These are phyloP conservation scores for Suillus fuscotomentosus DNA, from an alignment of 768 basidiomycete genomes.

Conservation along the genomic window DNA sequence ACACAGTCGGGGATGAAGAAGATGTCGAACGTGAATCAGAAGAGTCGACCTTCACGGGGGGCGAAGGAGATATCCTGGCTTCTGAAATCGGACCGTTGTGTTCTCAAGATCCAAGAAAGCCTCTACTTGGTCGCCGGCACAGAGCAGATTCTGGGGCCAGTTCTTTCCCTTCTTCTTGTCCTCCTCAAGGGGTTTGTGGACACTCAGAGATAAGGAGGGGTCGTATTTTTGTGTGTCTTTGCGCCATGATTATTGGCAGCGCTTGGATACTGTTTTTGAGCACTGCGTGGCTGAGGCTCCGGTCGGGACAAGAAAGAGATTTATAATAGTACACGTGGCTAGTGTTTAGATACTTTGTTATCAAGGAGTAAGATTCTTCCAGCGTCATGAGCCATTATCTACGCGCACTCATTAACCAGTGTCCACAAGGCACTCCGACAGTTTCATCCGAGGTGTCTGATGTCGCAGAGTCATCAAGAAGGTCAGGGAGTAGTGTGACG, in stretches of 20 bases:
- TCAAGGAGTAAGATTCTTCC: neutral
- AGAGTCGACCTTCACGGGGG: neutral
- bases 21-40: neutral
- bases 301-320: conserved; percentile 38
- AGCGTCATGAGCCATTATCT: neutral
- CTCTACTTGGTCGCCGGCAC: conserved; percentile 7
- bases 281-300: conserved; percentile 58
- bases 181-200: conserved; percentile 17
- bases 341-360: conserved; percentile 1
- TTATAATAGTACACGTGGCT: neutral
- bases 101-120: conserved; percentile 12
- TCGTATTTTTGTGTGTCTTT: conserved; percentile 43
- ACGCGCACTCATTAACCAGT: conserved; percentile 24
- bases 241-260: conserved; percentile 40
- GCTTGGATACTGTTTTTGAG: conserved; percentile 67
- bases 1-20: neutral
- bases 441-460: conserved; percentile 31
- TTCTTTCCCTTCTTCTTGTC: conserved; percentile 11
- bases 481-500: conserved; percentile 10
- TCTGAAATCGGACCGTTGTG: conserved; percentile 6
- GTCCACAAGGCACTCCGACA: conserved; percentile 28
- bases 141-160: conserved; percentile 1
- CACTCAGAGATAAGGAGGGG: conserved; percentile 47
- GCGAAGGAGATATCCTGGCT: conserved; percentile 6
- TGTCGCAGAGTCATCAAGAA: conserved; percentile 24